Percentiles rank a stretch among this genome's conserved stretches.
These are phyloP conservation scores for Fraxinus anomala DNA, from an alignment of 257 asterid genomes.

Conservation along the genomic window DNA sequence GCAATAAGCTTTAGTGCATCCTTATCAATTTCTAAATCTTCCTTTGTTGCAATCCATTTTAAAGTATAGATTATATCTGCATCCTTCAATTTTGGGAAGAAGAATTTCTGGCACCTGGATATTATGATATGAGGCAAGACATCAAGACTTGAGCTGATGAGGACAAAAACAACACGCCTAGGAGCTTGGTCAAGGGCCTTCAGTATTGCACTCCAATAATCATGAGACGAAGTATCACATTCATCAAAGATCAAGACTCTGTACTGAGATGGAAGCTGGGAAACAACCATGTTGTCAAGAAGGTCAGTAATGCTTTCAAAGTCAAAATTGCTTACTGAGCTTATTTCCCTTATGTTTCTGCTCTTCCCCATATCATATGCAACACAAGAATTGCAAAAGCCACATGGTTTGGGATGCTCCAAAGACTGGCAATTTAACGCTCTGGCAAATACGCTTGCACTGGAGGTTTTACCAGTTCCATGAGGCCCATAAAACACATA, in stretches of 20 bases:
- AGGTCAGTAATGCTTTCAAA: constrained; percentile 44
- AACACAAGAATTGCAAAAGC: constrained; percentile 45
- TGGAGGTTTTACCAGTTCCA: constrained; percentile 56
- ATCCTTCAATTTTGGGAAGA: constrained; percentile 55
- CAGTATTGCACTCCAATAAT: constrained; percentile 51
- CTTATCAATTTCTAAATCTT: constrained; percentile 47
- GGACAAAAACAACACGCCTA: constrained; percentile 50
- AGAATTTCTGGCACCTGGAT: constrained; percentile 60
- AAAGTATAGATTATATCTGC: constrained; percentile 51
- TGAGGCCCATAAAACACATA: constrained; percentile 57
- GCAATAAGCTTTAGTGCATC: constrained; percentile 56
- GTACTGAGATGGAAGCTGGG: constrained; percentile 41
- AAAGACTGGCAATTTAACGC: constrained; percentile 50
- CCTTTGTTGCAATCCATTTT: constrained; percentile 51
- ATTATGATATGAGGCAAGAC: constrained; percentile 52
- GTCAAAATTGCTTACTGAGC: constrained; percentile 48
- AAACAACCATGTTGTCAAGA: constrained; percentile 44
- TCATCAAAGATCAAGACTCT: constrained; percentile 48
- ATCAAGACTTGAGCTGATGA: constrained; percentile 49
- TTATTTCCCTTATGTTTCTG: constrained; percentile 46
- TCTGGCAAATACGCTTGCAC: constrained; percentile 52
- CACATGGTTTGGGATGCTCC: constrained; percentile 55
- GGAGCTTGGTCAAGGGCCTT: constrained; percentile 51
- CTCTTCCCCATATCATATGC: constrained; percentile 43
- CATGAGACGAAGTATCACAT: constrained; percentile 44